Base-by-base conservation (phyloP, 2,329 filamentous ascomycete genomes). In the Plectosphaerella plurivora region DNA sequence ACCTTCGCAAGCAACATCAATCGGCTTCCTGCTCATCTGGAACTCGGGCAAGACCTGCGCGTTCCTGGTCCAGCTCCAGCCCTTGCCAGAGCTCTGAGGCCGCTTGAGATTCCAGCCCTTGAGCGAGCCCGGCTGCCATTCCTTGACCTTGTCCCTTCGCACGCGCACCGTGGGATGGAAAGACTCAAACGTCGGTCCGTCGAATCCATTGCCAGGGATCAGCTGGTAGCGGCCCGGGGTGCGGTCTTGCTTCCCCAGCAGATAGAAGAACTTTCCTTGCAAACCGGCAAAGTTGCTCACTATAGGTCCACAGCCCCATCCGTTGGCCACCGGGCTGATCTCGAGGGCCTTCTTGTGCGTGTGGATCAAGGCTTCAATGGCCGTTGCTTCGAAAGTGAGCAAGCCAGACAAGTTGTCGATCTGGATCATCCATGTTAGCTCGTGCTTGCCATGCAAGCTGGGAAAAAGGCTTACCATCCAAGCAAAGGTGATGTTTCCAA, bases 381-480 rank as follows among this genome's bases (percentile, higher is more conserved):
- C 7, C 15, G 15, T 14, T 3, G 33, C 22, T 12, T 47, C 45
- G 14, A 42, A 33, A 12, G 47, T 51, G 50, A 51, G 50, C 18
- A 51, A 16, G 11, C 50, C 44, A 8, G 50, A 51, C 15, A 51
- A 24, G 35, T 51, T 51, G 44, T 51, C 50, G 33, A 39, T 20
- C 50, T 51, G 12, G 8, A 24, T 45, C 44, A 28, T 9, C 14
- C 8, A 10, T 47, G 20, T 41, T n/a, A 53, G 3, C 1, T 2
- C 28, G 11, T 33, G 8, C 37, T 14, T 4, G 10, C 20, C 39
- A 42, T 5, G 28, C 3, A 2, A 12, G 22, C n/a, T 46, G 12
- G 4, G 28, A 51, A 45, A 15, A 51, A 45, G 6, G 49, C 56
- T 25, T 50, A 57, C 54, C 50, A 57, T 57, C 56, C 54, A 57